These are phyloP conservation scores for Solanum sitiens DNA, from an alignment of 257 asterid species.

Conservation along the genomic window DNA sequence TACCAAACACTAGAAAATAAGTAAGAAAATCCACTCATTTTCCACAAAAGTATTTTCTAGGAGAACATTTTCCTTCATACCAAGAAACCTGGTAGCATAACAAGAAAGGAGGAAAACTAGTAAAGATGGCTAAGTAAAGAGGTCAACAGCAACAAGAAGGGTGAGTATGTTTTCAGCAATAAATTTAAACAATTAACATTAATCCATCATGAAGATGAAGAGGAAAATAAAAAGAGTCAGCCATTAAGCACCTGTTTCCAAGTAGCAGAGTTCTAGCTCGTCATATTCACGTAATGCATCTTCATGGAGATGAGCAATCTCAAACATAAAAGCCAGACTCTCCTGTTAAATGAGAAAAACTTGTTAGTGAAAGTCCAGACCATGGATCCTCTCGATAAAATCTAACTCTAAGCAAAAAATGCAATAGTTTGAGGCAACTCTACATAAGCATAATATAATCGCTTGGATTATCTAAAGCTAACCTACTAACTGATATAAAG, in stretches of 20 bases:
- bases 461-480: not conserved
- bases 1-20: not conserved
- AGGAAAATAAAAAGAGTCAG: conserved; percentile 6
- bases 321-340: conserved; percentile 98
- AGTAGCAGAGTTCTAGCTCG: conserved; percentile 96
- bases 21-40: not conserved
- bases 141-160: not conserved
- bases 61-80: not conserved
- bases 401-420: not conserved
- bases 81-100: not conserved
- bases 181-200: not conserved
- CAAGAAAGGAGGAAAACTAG: not conserved
- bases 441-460: not conserved
- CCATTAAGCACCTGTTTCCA: conserved; percentile 75
- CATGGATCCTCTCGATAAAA: not conserved
- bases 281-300: conserved; percentile 99
- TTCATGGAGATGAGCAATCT: conserved; percentile 92
- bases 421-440: not conserved
- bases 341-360: conserved; percentile 39
- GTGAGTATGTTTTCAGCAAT: not conserved
- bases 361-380: not conserved
- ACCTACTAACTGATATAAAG: not conserved
- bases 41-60: not conserved
- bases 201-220: conserved; percentile 4
- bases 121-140: not conserved